Evolutionary conservation across 192 early-diverging fungal genomes (phyloP), one percentile per base, ranked within the genome.

Genomic region (Phlyctochytrium arcticum): DNA sequence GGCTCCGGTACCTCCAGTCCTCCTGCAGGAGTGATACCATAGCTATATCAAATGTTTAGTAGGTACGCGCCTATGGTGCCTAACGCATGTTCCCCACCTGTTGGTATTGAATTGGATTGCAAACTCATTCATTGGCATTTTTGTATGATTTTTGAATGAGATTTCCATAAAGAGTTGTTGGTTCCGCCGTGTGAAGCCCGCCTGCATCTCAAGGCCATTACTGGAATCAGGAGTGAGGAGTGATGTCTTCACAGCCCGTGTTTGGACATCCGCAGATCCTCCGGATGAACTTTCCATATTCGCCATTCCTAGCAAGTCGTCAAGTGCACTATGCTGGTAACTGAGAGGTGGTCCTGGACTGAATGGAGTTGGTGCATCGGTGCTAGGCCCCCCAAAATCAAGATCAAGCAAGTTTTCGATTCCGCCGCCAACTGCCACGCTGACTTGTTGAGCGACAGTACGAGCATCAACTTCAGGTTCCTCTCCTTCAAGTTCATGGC

Each of bases 401-500:
- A 91, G 62, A 70, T 89, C 88, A 39, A 91, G 70, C 17, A 90
- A 72, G 59, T 90, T 87, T 23, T 77, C 86, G 73, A 87, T 83
- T 54, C 75, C 80, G 46, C 76, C 76, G 35, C 76, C 74, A 44
- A 83, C 65, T 17, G 58, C 68, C 36, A 62, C 71, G 26, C 62
- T 74, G 48, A 78, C 69, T 57, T 75, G 49, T 21, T 35, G 24
- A 9, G 70, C 47, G 17, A 73, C 64, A 9, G 36, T 48, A 29
- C 66, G 46, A 10, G 51, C 58, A 27, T 77, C 68, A 21, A 66
- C 47, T 44, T 74, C 55, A 6, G 59, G 67, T 34, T 69, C 72
- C 9, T 69, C 72, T 57, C 75, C 79, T 54, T 82, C 83, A 60
- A 50, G 39, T 12, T 53, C 57, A n/a, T 57, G 3, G 8, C 36